phyloP scores from a whole-genome alignment of 2,329 filamentous ascomycete species.

The Tolypocladium inflatum region DNA sequence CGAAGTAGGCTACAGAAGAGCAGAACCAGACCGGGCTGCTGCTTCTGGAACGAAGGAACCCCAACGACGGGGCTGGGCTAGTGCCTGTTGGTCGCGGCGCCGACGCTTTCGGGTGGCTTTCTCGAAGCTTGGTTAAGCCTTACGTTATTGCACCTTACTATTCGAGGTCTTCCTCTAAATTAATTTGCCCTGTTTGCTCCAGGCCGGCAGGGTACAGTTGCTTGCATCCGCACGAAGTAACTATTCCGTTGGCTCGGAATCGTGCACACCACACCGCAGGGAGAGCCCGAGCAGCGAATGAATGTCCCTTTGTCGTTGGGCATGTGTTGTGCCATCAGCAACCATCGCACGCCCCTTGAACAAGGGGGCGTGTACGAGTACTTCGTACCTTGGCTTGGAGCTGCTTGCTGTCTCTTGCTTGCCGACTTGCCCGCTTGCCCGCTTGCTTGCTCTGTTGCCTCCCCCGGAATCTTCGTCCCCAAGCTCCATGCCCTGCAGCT shows the following conservation, averaged over 20 bases:
- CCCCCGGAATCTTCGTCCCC: not conserved
- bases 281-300: not conserved
- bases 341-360: not conserved
- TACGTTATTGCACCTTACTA: not conserved
- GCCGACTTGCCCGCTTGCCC: not conserved
- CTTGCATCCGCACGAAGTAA: not conserved
- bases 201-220: not conserved
- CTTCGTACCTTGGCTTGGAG: too few species aligned
- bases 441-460: not conserved
- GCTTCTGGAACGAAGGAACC: not conserved
- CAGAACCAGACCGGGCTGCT: not conserved
- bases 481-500: not conserved
- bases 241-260: not conserved
- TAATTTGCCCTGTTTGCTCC: not conserved
- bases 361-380: not conserved
- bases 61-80: not conserved
- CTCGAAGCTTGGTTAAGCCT: not conserved
- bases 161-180: not conserved
- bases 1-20: too few species aligned
- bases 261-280: not conserved
- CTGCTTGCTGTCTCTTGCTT: not conserved
- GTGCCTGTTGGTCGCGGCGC: not conserved
- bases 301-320: not conserved
- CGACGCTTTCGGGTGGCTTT: not conserved
- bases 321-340: not conserved